Evolutionary conservation across 306 rosid species (phyloP), one percentile per base, ranked within the genome.

Genomic region (Gillenia trifoliata): DNA sequence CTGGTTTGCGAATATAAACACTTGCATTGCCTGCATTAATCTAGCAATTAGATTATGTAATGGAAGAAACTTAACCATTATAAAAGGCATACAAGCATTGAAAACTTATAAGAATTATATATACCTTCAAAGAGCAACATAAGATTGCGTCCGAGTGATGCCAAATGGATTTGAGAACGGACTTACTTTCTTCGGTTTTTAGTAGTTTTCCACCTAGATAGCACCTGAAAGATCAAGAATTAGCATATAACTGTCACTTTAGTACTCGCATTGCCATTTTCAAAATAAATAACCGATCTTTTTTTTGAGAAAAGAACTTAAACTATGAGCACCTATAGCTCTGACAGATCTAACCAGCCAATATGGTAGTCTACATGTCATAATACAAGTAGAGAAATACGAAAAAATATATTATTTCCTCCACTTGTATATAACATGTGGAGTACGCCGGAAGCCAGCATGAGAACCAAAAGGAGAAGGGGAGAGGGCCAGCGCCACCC

Each of bases 61-160:
- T n/a, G n/a, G n/a, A n/a, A n/a, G n/a, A n/a, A n/a, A n/a, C n/a
- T n/a, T n/a, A n/a, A n/a, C n/a, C n/a, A n/a, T n/a, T n/a, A n/a
- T n/a, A n/a, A n/a, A n/a, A n/a, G n/a, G n/a, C n/a, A n/a, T n/a
- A n/a, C n/a, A n/a, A n/a, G n/a, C n/a, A n/a, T n/a, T n/a, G n/a
- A n/a, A n/a, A n/a, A n/a, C n/a, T n/a, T n/a, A n/a, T n/a, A n/a
- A n/a, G n/a, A n/a, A n/a, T n/a, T n/a, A n/a, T n/a, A n/a, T n/a
- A n/a, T 74, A 90, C 99, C 97, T 92, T 92, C 57, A 89, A 77
- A 74, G 99, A 92, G 87, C 96, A 92, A 83, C 99, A 94, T 64
- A 94, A 77, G 79, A 92, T 75, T 63, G 99, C 96, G 75, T 94
- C 99, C 3, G 93, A 84, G 84, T 94, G 95, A 84, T 90, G 91